phyloP scores from a whole-genome alignment of 768 basidiomycete genomes.

The Exsudoporus frostii region DNA sequence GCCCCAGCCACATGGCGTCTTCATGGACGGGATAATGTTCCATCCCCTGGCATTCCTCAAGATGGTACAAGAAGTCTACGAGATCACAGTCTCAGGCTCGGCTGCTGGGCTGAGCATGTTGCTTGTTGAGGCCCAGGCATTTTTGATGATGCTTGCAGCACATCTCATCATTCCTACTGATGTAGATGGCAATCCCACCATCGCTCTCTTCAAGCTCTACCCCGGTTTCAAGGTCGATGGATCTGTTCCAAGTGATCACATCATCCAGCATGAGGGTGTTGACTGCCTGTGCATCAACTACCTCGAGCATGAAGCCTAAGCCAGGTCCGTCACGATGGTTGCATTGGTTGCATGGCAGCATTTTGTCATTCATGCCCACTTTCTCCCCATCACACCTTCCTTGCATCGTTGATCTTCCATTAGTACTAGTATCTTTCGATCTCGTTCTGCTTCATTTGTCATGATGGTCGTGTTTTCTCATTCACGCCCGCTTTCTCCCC shows the following conservation, averaged over 20 bases:
- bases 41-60: neutral
- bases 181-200: too few relatives aligned
- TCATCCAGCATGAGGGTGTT: neutral
- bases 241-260: neutral
- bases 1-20: constrained; percentile 3
- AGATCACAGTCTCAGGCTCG: neutral
- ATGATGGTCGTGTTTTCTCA: too few relatives aligned
- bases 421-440: too few relatives aligned
- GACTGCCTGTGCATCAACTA: neutral
- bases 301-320: neutral
- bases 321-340: too few relatives aligned
- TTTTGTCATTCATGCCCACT: too few relatives aligned
- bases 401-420: too few relatives aligned
- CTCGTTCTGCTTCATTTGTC: too few relatives aligned
- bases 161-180: neutral
- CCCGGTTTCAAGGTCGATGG: neutral
- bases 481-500: too few relatives aligned
- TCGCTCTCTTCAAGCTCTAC: neutral
- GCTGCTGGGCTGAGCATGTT: neutral
- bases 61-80: neutral
- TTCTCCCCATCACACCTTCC: too few relatives aligned
- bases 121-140: neutral
- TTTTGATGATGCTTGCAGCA: neutral
- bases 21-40: neutral
- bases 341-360: too few relatives aligned